Evolutionary conservation across 2,329 filamentous ascomycete species (phyloP), one percentile per base, ranked within the genome.

Genomic region (Waltergamsia citrina): DNA sequence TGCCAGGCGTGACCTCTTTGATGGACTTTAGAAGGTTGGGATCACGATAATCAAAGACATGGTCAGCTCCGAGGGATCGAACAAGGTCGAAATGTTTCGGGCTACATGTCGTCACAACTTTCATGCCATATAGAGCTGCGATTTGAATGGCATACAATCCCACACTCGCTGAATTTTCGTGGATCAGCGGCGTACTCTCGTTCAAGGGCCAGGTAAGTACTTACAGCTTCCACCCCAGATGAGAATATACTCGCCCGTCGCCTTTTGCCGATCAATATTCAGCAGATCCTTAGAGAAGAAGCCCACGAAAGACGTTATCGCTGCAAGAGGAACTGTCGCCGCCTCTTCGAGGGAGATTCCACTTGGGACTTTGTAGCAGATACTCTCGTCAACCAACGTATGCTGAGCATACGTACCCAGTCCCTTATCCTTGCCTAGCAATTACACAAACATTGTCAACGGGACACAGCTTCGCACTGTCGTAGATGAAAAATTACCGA

Each of bases 181-280:
- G 12, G 9, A 8, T 33, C 24, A n/a, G 11, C 21, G 9, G 15
- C 12, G 18, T 26, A 8, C 5, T 14, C 10, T 7, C 4, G n/a
- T 32, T 9, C 7, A 27, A 7, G 15, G 3, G 14, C 22, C 18
- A 16, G 6, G 20, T 14, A 7, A 12, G n/a, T 12, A 51, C 49
- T 45, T 49, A 54, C 61, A 63, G 24, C 60, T 63, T 22, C 60
- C 62, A 16, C 59, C 62, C 57, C 59, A 67, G 11, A 67, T 48
- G 5, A 68, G 46, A 4, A 68, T 43, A 4, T 38, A 32, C 2
- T 34, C 34, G 7, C 38, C 31, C 1, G 37, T 22, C 2, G 29
- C 33, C 4, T 36, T 21, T 3, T n/a, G n/a, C n/a, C n/a, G n/a
- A n/a, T 31, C 31, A 21, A 65, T 55, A n/a, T 39, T 39, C 7